Conservation (phyloP, 345 rosid species). For the Brassica incana region DNA sequence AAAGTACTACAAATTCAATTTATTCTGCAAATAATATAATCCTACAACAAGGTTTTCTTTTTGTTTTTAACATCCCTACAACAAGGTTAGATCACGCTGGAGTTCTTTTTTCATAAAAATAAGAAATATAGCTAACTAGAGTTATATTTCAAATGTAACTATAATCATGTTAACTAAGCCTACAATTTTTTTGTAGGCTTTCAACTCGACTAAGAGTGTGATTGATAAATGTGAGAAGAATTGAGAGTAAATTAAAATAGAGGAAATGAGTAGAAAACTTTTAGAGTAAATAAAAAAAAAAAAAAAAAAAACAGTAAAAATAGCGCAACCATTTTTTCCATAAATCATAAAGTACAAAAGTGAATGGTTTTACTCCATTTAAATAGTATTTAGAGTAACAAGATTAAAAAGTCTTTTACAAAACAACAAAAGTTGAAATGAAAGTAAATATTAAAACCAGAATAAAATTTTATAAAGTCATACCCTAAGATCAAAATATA, state of each 20-base stretch:
- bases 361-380: too few relatives aligned
- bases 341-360: too few relatives aligned
- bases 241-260: too few relatives aligned
- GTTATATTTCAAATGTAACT: background rate
- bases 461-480: too few relatives aligned
- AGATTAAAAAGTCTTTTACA: too few relatives aligned
- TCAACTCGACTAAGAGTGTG: background rate
- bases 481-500: too few relatives aligned
- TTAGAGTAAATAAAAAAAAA: background rate
- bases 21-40: background rate
- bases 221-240: background rate
- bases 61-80: background rate
- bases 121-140: background rate
- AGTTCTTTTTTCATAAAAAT: background rate
- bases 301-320: too few relatives aligned
- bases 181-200: background rate
- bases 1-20: background rate
- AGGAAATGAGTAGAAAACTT: background rate
- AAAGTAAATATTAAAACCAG: too few relatives aligned
- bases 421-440: too few relatives aligned
- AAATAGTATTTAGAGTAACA: too few relatives aligned
- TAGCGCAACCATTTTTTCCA: too few relatives aligned
- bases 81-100: background rate
- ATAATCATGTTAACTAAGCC: background rate
- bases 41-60: background rate